Percentiles rank a stretch among this genome's conserved stretches.
Evolutionary conservation across 106 monocot genomes (phyloP).

Genomic region (Acorus gramineus): DNA sequence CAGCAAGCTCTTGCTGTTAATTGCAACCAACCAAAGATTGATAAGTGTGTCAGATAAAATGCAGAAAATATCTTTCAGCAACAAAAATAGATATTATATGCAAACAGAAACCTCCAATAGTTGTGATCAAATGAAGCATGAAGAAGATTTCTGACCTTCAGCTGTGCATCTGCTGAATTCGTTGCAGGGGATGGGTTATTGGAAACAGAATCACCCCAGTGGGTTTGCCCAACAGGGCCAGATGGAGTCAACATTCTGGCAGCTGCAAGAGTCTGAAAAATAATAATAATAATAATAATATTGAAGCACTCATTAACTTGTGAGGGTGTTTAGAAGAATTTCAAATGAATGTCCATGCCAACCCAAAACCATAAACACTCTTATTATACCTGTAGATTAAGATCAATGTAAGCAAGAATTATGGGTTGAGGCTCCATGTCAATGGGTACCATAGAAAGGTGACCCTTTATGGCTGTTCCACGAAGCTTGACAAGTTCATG

Average conservation of each 20-base stretch:
- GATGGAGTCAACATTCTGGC: slow-evolving; percentile 97
- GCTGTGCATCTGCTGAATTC: slow-evolving; percentile 90
- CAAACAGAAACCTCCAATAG: too few relatives aligned
- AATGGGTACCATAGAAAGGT: slow-evolving; percentile 98
- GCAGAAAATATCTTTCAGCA: too few relatives aligned
- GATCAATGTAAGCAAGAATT: slow-evolving; percentile 96
- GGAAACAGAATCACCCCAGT: slow-evolving; percentile 90
- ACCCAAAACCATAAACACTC: neutral
- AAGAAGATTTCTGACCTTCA: slow-evolving; percentile 46
- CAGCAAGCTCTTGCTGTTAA: slow-evolving; percentile 95
- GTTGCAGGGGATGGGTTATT: slow-evolving; percentile 53
- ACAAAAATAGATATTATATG: too few relatives aligned
- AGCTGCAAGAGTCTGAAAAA: slow-evolving; percentile 77
- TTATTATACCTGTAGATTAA: slow-evolving; percentile 80
- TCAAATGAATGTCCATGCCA: neutral
- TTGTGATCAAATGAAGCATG: too few relatives aligned
- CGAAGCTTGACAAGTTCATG: slow-evolving; percentile 99
- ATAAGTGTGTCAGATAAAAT: too few relatives aligned
- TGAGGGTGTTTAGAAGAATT: neutral
- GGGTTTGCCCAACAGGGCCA: slow-evolving; percentile 76
- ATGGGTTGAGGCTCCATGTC: slow-evolving; percentile 95
- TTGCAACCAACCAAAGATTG: too few relatives aligned
- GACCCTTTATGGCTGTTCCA: slow-evolving; percentile 95
- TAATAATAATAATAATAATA: neutral
- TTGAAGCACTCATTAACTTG: neutral